Evolutionary conservation across 2,329 filamentous ascomycete species (phyloP).

Genomic region (Colletotrichum sp.): DNA sequence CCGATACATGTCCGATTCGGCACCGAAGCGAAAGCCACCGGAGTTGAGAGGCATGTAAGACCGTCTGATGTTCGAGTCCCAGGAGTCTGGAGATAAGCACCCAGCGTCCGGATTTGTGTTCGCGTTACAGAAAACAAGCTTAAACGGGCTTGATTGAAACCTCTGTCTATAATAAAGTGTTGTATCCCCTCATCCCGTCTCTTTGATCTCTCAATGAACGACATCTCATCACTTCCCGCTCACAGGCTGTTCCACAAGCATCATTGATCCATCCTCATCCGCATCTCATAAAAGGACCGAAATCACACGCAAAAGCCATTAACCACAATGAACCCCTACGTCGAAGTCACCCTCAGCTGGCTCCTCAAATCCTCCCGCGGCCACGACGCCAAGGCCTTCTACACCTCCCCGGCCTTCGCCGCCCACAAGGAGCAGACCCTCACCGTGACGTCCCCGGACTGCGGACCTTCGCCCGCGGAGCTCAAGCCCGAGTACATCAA

Average conservation of each 20-base stretch:
- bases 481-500: conserved; percentile 41
- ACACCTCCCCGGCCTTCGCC: conserved; percentile 38
- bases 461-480: conserved; percentile 38
- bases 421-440: conserved; percentile 38
- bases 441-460: conserved; percentile 41
- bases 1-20: neutral
- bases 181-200: neutral
- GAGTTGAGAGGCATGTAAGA: neutral
- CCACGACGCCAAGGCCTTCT: conserved; percentile 43
- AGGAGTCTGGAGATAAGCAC: neutral
- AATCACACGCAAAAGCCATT: neutral
- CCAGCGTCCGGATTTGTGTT: neutral
- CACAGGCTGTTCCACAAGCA: neutral
- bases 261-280: neutral
- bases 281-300: no score
- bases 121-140: neutral
- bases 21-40: neutral
- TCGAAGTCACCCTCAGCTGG: conserved; percentile 42
- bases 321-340: conserved; percentile 27
- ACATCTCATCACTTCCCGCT: neutral
- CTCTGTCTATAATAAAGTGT: neutral
- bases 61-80: neutral
- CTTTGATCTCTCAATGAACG: neutral
- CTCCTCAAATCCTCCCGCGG: conserved; percentile 41
- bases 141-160: neutral